These are phyloP conservation scores for Mortierella sp. DNA, from an alignment of 371 early-diverging fungal species.

Conservation along the genomic window DNA sequence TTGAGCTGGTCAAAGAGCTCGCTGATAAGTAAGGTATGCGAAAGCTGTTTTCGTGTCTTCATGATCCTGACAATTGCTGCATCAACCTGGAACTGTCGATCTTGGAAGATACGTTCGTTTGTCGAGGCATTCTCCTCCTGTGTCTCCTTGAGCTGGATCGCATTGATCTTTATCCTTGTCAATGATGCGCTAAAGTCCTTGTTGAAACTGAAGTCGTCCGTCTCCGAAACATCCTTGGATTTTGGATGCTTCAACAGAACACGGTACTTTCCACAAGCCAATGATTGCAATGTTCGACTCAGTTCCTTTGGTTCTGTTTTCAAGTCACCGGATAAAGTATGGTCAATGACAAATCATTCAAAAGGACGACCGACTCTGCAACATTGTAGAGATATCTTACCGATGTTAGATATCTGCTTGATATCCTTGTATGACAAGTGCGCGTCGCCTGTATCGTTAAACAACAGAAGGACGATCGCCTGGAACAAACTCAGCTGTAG, in stretches of 20 bases:
- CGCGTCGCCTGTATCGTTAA: constrained; percentile 68
- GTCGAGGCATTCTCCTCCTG: constrained; percentile 78
- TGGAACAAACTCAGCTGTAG: constrained; percentile 80
- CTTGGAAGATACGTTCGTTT: constrained; percentile 78
- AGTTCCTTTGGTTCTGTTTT: constrained; percentile 78
- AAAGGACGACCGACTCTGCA: background rate
- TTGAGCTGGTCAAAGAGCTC: constrained; percentile 81
- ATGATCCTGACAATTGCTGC: constrained; percentile 96
- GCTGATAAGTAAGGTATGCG: constrained; percentile 73
- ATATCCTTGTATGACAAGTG: constrained; percentile 74
- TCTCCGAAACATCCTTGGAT: constrained; percentile 62
- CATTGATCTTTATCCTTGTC: constrained; percentile 81
- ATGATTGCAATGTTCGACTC: constrained; percentile 80
- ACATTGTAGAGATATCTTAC: constrained; percentile 37
- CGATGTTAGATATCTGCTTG: constrained; percentile 65
- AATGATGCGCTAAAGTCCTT: constrained; percentile 69
- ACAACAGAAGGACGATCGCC: constrained; percentile 77
- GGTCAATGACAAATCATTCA: background rate
- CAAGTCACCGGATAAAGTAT: background rate
- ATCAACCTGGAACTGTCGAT: constrained; percentile 88
- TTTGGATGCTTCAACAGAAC: constrained; percentile 75
- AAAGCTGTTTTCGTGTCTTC: constrained; percentile 83
- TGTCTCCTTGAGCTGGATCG: constrained; percentile 80
- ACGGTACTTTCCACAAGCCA: constrained; percentile 83
- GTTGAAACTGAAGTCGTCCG: constrained; percentile 77